Base-by-base conservation (phyloP, 768 basidiomycete genomes). In the Punctularia strigosozonata region DNA sequence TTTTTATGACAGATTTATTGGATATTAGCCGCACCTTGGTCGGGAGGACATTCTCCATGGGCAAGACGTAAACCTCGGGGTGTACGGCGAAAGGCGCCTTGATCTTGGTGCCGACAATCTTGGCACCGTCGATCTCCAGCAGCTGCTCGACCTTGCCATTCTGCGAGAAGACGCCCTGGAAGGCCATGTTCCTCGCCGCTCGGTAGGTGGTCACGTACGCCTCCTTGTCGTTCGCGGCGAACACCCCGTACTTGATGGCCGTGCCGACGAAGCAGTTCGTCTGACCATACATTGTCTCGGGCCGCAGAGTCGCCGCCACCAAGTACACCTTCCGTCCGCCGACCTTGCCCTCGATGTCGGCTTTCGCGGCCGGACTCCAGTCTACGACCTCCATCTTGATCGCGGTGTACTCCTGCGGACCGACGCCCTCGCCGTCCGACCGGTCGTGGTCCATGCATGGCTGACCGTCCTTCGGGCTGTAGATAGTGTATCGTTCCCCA, bases 371-470 rank as follows among this genome's bases (percentile, higher is more conserved):
- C 18, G 71, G 66, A 46, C 83, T 80, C 84, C 87, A 98, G 43
- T 85, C 66, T 12, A 79, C 62, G 2, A 98, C 90, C 59, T 87
- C 78, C 85, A 98, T 88, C 66, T 95, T 97, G 58, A 98, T 61
- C 15, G 68, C 83, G 15, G 92, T 87, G 62, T 98, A 98, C 55
- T 98, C 94, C 52, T 92, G 89, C 4, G 95, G 95, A 5, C 88
- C 89, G 40, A 90, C 66, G 34, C 82, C 94, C 61, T 99, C 95
- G 30, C 95, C 95, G 43, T 89, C 88, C 37, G 78, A 74, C 41
- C 95, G 83, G 59, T 99, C 95, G 63, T 99, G 95, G 60, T 99
- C 95, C 95, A 99, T 98, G 55, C 95, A 99, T 0, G 95, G 94
- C 54, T 98, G 95, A 2, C 91, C 92, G 49, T 99, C 95, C 60